A percentile compares a stretch with the other conserved stretches of the same genome.
These are phyloP conservation scores for Cladosporium halotolerans DNA, from an alignment of 2,329 filamentous ascomycete genomes.

Conservation along the genomic window DNA sequence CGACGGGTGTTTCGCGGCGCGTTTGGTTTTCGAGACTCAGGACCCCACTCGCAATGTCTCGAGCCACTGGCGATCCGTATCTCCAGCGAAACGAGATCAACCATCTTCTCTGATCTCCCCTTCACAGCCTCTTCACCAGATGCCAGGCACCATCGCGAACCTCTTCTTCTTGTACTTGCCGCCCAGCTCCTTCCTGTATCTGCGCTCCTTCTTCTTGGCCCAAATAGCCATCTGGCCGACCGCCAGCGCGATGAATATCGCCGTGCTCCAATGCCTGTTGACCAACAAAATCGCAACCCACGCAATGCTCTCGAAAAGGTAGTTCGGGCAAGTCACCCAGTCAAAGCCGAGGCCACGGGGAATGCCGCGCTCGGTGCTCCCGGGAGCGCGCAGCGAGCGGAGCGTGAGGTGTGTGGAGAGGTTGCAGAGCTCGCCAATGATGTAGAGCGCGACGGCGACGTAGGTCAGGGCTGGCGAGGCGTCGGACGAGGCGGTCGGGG, in stretches of 20 bases:
- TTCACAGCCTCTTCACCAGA: constrained; percentile 48
- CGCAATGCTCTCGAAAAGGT: constrained; percentile 82
- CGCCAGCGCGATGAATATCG: constrained; percentile 69
- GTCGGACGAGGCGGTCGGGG: constrained; percentile 54
- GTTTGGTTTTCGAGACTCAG: too few species aligned
- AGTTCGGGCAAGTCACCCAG: constrained; percentile 92
- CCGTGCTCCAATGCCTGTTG: constrained; percentile 70
- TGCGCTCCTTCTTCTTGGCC: constrained; percentile 86
- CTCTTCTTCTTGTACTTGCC: constrained; percentile 95
- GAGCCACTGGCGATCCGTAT: too few species aligned
- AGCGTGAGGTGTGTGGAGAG: constrained; percentile 74
- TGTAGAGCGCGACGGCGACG: constrained; percentile 63
- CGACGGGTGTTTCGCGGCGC: too few species aligned
- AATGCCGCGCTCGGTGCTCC: constrained; percentile 81
- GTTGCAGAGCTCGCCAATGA: constrained; percentile 75
- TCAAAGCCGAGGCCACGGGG: constrained; percentile 78
- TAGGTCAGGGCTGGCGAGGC: constrained; percentile 51
- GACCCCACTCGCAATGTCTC: too few species aligned
- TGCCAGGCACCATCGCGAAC: constrained; percentile 71
- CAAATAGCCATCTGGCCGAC: constrained; percentile 75
- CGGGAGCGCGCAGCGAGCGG: constrained; percentile 66
- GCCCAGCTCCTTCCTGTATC: constrained; percentile 84
- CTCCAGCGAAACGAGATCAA: neutral
- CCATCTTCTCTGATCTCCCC: neutral
- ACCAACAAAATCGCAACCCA: constrained; percentile 80